A percentile compares a stretch with the other conserved stretches of the same genome.
phyloP scores from a whole-genome alignment of 2,329 filamentous ascomycete species.

The Ophiostoma ulmi region DNA sequence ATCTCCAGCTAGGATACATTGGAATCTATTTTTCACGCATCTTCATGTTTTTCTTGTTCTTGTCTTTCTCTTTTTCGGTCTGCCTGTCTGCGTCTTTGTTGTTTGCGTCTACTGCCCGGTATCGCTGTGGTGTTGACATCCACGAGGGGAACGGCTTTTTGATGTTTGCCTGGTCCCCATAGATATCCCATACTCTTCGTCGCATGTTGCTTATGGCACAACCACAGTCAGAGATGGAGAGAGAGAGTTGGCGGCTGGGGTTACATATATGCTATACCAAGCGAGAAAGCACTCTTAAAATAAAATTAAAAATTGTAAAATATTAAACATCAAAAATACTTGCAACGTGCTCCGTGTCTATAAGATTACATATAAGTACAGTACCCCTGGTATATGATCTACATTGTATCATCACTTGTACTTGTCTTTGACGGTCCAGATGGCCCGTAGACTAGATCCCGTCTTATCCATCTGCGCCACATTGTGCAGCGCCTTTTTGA shows the following conservation, averaged over 20 bases:
- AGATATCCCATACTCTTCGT: conserved; percentile 43
- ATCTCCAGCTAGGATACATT: conserved; percentile 18
- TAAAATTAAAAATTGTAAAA: conserved; percentile 13
- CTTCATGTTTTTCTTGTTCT: background rate
- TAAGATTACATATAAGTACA: background rate
- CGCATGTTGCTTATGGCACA: conserved; percentile 43
- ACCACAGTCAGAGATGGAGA: conserved; percentile 29
- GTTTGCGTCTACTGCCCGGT: background rate
- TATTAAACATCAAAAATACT: background rate
- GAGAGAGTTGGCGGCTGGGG: background rate
- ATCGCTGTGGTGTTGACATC: conserved; percentile 60
- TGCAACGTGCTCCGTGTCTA: background rate
- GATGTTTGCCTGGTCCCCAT: conserved; percentile 56
- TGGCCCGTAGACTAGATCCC: conserved; percentile 48
- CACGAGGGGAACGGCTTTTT: conserved; percentile 65
- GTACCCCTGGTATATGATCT: background rate
- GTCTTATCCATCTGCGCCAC: conserved; percentile 67
- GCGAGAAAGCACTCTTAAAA: conserved; percentile 16
- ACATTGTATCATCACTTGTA: conserved; percentile 27
- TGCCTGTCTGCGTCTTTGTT: conserved; percentile 2
- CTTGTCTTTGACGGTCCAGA: conserved; percentile 47
- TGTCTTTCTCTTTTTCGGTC: background rate
- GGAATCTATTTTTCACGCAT: conserved; percentile 16
- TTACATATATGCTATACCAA: background rate
- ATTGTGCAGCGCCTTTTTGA: conserved; percentile 71